Base-by-base conservation (phyloP, 345 rosid species). In the Lepidium sativum region DNA sequence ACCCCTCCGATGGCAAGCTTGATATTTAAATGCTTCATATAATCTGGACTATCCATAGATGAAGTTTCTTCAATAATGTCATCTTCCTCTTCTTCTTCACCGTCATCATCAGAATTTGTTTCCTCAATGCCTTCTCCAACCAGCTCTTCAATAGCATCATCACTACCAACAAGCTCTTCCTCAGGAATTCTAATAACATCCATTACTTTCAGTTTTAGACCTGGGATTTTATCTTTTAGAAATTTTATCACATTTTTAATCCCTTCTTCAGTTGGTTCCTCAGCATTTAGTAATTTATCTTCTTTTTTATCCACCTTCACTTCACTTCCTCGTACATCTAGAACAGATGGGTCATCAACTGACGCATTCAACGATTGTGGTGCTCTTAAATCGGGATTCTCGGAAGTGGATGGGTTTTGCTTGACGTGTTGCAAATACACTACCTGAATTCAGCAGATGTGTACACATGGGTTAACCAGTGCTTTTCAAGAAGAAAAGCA, bases 161-260 rank as follows among this genome's bases (percentile, higher is more conserved):
- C 91, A 51, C 41, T 73, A 35, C 83, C 89, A 59, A 80, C 81
- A 14, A 74, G 73, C 62, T 64, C 83, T 71, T 80, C 91, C 32
- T 71, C 84, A 32, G 90, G 62, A 47, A 76, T 70, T 68, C 74
- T 78, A 35, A 86, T 78, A 39, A 84, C 67, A 55, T 92, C 83
- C 90, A 80, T 82, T 56, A 86, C 80, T 80, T 84, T 89, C 52
- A 89, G 82, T 76, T 87, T 89, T 64, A 94, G 59, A 68, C 94
- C 99, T 9, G 99, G 96, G 76, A 94, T 94, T 79, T 83, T 89
- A 54, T 94, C 96, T 80, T 87, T 94, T 33, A 94, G 87, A 81
- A 84, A 94, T 39, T 89, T 87, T 50, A 94, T 81, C 58, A 94
- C 96, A 55, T 88, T 87, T 85, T 84, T 80, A 68, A 94, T 89